Evolutionary conservation across 768 basidiomycete genomes (phyloP), one percentile per base, ranked within the genome.

Genomic region (Austroboletus festivus): DNA sequence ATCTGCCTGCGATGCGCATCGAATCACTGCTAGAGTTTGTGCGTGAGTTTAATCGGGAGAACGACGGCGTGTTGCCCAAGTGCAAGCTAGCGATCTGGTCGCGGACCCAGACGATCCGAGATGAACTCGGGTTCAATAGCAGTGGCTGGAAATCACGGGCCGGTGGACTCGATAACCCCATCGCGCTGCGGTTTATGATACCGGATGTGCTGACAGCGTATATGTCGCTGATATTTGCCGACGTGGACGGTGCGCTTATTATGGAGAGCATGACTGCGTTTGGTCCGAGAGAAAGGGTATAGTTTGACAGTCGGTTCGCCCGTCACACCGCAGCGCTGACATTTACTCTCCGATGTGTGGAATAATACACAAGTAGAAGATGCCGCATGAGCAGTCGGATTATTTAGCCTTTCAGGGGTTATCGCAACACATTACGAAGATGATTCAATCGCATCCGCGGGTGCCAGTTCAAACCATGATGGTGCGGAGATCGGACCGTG

Each of bases 231-330:
- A 72, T 69, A 26, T 69, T 74, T 44, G 64, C 57, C 3, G 56
- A 53, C 23, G 49, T 62, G 30, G 68, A 70, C 18, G 68, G 68
- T 31, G 55, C 63, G n/a, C 67, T 82, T 33, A 54, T 77, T 12
- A 76, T 83, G 24, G 85, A 87, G 58, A 84, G 74, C 46, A 73
- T 86, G 38, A 74, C 81, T n/a, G 78, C 76, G 10, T 86, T 89
- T 62, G 87, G 85, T 6, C 81, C 88, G 20, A 72, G 87, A 57
- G 89, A 91, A 71, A 75, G 71, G 70, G 87, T 85, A 41, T 42
- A 49, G 3, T 12, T 47, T 44, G 24, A 22, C 37, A 33, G 39
- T 33, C 37, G 19, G 21, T 39, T 35, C 28, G 37, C 21, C 28
- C 37, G 51, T 8, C 42, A 37, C 38, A 30, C 8, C 44, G 12